Evolutionary conservation across 2,329 filamentous ascomycete species (phyloP).

Genomic region (Tolypocladium endophyticum): DNA sequence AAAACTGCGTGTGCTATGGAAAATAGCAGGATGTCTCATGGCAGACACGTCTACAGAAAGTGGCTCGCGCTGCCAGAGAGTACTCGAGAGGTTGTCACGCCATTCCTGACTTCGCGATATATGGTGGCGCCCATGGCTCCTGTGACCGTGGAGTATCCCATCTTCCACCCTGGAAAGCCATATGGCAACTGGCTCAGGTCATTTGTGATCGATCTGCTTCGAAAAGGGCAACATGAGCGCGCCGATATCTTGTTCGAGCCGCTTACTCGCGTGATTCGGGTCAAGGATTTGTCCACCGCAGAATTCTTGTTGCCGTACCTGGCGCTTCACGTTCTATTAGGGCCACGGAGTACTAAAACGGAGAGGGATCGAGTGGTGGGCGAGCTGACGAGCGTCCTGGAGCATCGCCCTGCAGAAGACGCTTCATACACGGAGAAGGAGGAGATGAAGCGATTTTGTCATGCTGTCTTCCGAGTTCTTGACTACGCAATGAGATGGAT

Average conservation of each 20-base stretch:
- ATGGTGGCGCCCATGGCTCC: constrained; percentile 53
- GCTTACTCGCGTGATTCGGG: constrained; percentile 69
- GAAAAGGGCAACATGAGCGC: constrained; percentile 64
- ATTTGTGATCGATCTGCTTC: constrained; percentile 73
- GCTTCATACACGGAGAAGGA: constrained; percentile 55
- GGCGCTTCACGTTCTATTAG: constrained; percentile 71
- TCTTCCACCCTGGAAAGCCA: constrained; percentile 57
- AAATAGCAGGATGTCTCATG: constrained; percentile 30
- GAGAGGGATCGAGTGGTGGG: constrained; percentile 55
- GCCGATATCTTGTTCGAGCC: constrained; percentile 71
- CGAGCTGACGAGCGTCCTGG: constrained; percentile 68
- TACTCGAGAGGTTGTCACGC: constrained; percentile 71
- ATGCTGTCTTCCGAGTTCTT: constrained; percentile 80
- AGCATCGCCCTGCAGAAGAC: constrained; percentile 40
- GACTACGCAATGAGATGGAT: constrained; percentile 91
- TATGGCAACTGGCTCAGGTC: constrained; percentile 75
- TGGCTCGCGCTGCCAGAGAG: constrained; percentile 72
- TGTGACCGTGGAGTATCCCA: constrained; percentile 58
- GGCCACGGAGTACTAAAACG: constrained; percentile 47
- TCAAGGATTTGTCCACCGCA: constrained; percentile 76
- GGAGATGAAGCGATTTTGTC: constrained; percentile 73
- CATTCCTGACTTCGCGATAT: constrained; percentile 81
- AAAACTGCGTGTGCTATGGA: constrained; percentile 40
- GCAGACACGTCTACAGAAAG: constrained; percentile 54
- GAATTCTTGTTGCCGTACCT: constrained; percentile 85